A percentile compares a stretch with the other conserved stretches of the same genome.
Evolutionary conservation across 768 basidiomycete genomes (phyloP).

Genomic region (Collybia mongolica): DNA sequence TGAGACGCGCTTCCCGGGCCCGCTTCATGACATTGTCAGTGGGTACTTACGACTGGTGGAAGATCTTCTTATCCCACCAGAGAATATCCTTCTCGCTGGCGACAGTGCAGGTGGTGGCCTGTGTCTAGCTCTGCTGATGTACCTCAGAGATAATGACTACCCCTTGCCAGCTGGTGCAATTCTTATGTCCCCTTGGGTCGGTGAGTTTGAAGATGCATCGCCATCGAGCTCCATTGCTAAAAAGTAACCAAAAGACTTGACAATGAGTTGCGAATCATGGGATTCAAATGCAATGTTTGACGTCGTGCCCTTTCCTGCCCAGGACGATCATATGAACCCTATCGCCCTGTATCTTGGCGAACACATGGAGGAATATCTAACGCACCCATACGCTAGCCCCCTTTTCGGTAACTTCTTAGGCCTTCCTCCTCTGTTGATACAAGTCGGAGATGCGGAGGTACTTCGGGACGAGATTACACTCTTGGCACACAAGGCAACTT

Average conservation of each 20-base stretch:
- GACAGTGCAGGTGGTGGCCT: conserved; percentile 95
- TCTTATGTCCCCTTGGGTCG: conserved; percentile 94
- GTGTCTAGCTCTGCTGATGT: conserved; percentile 83
- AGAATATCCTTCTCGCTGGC: conserved; percentile 86
- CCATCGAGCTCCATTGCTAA: not conserved
- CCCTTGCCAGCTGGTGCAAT: conserved; percentile 83
- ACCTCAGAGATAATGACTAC: conserved; percentile 90
- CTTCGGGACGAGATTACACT: conserved; percentile 92
- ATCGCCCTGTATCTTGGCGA: conserved; percentile 93
- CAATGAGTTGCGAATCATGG: conserved; percentile 99
- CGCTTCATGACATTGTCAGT: conserved; percentile 79
- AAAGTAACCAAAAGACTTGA: conserved; percentile 59
- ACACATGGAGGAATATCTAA: conserved; percentile 75
- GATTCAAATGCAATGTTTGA: conserved; percentile 89
- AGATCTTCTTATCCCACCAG: conserved; percentile 86
- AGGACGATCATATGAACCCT: conserved; percentile 87
- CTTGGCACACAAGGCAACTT: conserved; percentile 88
- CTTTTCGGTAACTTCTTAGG: conserved; percentile 88
- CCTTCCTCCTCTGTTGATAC: conserved; percentile 87
- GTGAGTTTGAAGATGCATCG: conserved; percentile 42
- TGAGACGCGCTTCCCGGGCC: conserved; percentile 92
- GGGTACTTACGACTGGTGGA: conserved; percentile 86
- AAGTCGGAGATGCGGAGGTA: conserved; percentile 92
- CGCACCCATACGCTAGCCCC: conserved; percentile 95
- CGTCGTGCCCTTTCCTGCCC: conserved; percentile 70